Conservation (phyloP, 2,329 filamentous ascomycete species). For the Penicillium fuscoglaucum region DNA sequence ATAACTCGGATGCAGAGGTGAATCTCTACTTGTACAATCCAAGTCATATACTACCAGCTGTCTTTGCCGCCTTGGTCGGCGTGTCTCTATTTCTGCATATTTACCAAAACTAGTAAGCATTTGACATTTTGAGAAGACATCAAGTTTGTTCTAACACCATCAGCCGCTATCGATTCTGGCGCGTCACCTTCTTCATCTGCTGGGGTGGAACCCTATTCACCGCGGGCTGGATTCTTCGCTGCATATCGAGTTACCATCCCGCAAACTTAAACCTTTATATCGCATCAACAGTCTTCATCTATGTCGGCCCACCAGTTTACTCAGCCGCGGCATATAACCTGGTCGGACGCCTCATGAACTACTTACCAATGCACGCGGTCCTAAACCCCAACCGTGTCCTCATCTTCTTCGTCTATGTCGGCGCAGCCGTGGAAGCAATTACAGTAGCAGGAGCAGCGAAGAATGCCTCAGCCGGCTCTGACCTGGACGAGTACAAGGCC, state of each 20-base stretch:
- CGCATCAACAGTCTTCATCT: constrained; percentile 38
- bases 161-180: constrained; percentile 36
- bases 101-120: constrained; percentile 37
- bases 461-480: constrained; percentile 20
- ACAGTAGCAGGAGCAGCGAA: constrained; percentile 35
- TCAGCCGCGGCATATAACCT: constrained; percentile 41
- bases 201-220: constrained; percentile 40
- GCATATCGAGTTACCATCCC: constrained; percentile 32
- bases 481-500: constrained; percentile 20
- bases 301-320: constrained; percentile 39
- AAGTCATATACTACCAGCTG: constrained; percentile 34
- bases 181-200: constrained; percentile 39
- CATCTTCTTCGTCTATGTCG: constrained; percentile 39
- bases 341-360: constrained; percentile 40
- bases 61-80: constrained; percentile 36
- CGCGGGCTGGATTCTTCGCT: constrained; percentile 39
- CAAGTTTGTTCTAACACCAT: background rate
- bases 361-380: constrained; percentile 42
- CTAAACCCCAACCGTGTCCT: constrained; percentile 39
- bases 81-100: constrained; percentile 33
- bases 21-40: constrained; percentile 33
- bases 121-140: background rate
- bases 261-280: constrained; percentile 34
- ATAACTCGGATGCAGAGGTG: constrained; percentile 4
- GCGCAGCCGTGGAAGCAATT: constrained; percentile 36